Evolutionary conservation across 306 rosid genomes (phyloP), one percentile per base, ranked within the genome.

Genomic region (Crotalaria pallida): DNA sequence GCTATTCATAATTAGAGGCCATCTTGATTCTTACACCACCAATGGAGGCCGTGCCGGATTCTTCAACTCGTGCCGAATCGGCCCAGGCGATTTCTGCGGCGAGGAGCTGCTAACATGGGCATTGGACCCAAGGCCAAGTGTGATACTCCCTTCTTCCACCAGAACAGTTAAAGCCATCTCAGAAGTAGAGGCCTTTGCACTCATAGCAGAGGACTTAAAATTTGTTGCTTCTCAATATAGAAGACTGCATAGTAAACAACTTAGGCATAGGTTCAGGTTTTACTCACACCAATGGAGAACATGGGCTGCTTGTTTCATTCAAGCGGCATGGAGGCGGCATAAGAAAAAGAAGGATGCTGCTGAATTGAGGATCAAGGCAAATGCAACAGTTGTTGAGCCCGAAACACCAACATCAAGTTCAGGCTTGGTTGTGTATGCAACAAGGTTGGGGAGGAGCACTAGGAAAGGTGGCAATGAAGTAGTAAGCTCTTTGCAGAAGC

Each of bases 31-130:
- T 0, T 91, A 79, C 88, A 91, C 99, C 71, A 95, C 99, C 1
- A 86, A 89, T 13, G 99, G 99, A 9, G 99, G 99, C 50, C 81
- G 99, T 0, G 84, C 82, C 0, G 97, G 99, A 19, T 95, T 95
- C 81, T 95, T 91, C 84, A 95, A 91, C 82, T 95, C 99, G 0
- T 87, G 95, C 58, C 73, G 52, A 3, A 80, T 91, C 21, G 96
- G 92, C 10, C 92, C 99, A 0, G 92, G 92, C 1, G 99, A 95
- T 65, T 95, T 95, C 79, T 95, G 96, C 29, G 99, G 99, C 0
- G 99, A 95, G 82, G 99, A 95, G 19, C 86, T 91, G 1, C 73
- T 95, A 38, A 86, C 99, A 0, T 95, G 99, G 99, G 99, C 99
- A 6, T 72, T 95, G 44, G 96, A 89, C 72, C 92, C 97, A n/a